Evolutionary conservation across 345 rosid species (phyloP).

Genomic region (Pugionium cornutum): DNA sequence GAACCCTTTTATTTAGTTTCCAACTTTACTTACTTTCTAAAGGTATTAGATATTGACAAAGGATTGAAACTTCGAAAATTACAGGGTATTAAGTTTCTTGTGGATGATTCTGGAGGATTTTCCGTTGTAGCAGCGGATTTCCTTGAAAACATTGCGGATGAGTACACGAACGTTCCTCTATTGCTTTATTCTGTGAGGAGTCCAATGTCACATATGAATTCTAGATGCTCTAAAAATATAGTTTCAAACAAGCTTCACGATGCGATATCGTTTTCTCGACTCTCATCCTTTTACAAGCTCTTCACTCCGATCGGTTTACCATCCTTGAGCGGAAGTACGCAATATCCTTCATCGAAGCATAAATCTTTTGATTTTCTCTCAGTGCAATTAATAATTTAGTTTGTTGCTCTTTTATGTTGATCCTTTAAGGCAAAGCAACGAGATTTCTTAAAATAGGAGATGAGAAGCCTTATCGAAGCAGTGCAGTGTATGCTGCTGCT

Average conservation of each 20-base stretch:
- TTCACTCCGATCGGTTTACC: constrained; percentile 88
- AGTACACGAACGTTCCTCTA: constrained; percentile 68
- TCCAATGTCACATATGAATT: constrained; percentile 50
- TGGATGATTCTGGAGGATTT: constrained; percentile 89
- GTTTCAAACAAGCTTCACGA: constrained; percentile 71
- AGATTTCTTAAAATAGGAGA: constrained; percentile 54
- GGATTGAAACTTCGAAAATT: background rate
- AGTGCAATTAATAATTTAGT: background rate
- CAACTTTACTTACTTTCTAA: background rate
- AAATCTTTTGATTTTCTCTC: background rate
- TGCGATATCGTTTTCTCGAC: constrained; percentile 75
- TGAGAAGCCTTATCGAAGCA: constrained; percentile 73
- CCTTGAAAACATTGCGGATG: constrained; percentile 81
- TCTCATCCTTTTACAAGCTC: constrained; percentile 66
- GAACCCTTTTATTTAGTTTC: background rate
- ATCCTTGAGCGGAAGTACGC: constrained; percentile 63
- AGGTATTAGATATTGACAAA: background rate
- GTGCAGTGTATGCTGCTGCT: constrained; percentile 89
- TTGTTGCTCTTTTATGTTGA: background rate
- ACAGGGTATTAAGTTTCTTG: constrained; percentile 90
- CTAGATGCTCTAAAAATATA: constrained; percentile 47
- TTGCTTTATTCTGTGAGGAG: constrained; percentile 69
- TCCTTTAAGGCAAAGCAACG: constrained; percentile 63
- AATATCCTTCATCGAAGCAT: constrained; percentile 3
- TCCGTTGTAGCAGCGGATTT: constrained; percentile 77